Evolutionary conservation across 1,284 basidiomycete genomes (phyloP), one percentile per base, ranked within the genome.

Genomic region (Ceratobasidium sp.): DNA sequence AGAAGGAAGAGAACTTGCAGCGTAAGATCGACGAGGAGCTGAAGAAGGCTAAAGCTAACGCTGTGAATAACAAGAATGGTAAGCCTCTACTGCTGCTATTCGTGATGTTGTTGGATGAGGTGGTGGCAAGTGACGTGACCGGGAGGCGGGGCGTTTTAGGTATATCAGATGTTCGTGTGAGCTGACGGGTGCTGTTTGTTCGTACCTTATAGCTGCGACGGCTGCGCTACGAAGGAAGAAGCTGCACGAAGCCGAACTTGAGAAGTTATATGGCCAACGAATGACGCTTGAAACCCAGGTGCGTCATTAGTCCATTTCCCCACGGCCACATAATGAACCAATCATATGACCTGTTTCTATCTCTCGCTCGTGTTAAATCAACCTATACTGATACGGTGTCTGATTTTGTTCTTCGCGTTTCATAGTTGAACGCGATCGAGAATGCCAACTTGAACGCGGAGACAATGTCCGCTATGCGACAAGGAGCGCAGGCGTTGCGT

Each of bases 391-490:
- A 16, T 41, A 23, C 14, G 6, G 32, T 54, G 5, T 28, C 16
- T 58, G 9, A 23, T 52, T 70, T 32, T 18, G 21, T 30, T 23
- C 26, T 43, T 55, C 66, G 26, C 30, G 16, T 14, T 50, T 62
- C 32, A 50, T 75, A 86, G 84, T 86, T 99, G 76, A 97, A 98
- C 82, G 97, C 97, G 38, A 89, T 99, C 73, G 98, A 99, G 83
- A 95, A 93, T 23, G 98, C 98, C 61, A 99, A 98, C 85, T 89
- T 99, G 83, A 99, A 99, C 82, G 92, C 95, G 79, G 96, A 98
- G 87, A 98, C 96, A 35, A 96, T 99, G 94, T 85, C 89, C 32
- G 96, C 95, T 32, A 98, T 99, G 95, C 96, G 96, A 90, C 93
- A 94, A 82, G 98, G 95, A 50, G 89, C 96, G 0, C 91, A 93